These are phyloP conservation scores for Phytophthora quininea DNA, from an alignment of 352 stramenopile species.

Conservation along the genomic window DNA sequence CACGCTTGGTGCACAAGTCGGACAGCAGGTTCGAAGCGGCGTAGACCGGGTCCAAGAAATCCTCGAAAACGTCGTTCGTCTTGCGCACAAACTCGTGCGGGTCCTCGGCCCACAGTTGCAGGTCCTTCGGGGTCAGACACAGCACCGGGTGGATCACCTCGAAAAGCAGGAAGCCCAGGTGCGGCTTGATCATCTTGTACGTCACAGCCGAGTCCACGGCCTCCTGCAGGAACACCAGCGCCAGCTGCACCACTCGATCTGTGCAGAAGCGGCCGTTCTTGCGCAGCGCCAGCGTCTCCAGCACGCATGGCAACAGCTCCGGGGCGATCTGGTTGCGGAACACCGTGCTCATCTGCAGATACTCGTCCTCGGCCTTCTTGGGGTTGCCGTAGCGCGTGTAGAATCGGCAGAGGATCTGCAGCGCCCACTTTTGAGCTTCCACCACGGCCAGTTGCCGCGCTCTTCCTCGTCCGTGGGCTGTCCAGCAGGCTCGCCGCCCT, in stretches of 20 bases:
- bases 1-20: conserved; percentile 94
- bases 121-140: conserved; percentile 93
- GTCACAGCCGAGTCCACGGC: conserved; percentile 95
- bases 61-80: conserved; percentile 97
- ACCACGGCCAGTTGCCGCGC: conserved; percentile 94
- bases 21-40: conserved; percentile 94
- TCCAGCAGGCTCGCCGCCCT: conserved; percentile 75
- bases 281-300: conserved; percentile 93
- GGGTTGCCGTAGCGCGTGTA: conserved; percentile 97
- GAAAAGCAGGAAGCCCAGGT: conserved; percentile 97
- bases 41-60: conserved; percentile 96
- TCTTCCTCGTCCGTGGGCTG: conserved; percentile 94
- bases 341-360: conserved; percentile 92
- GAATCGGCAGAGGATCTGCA: conserved; percentile 96
- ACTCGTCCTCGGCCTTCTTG: conserved; percentile 92
- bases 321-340: conserved; percentile 95
- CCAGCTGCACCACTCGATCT: conserved; percentile 95
- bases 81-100: conserved; percentile 98
- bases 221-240: conserved; percentile 93
- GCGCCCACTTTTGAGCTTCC: conserved; percentile 99
- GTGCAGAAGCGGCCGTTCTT: conserved; percentile 96
- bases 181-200: conserved; percentile 98
- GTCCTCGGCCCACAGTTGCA: conserved; percentile 96
- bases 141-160: conserved; percentile 97
- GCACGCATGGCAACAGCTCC: conserved; percentile 71